Conservation (phyloP, 495 filamentous ascomycete species). For the Annulohypoxylon moriforme region DNA sequence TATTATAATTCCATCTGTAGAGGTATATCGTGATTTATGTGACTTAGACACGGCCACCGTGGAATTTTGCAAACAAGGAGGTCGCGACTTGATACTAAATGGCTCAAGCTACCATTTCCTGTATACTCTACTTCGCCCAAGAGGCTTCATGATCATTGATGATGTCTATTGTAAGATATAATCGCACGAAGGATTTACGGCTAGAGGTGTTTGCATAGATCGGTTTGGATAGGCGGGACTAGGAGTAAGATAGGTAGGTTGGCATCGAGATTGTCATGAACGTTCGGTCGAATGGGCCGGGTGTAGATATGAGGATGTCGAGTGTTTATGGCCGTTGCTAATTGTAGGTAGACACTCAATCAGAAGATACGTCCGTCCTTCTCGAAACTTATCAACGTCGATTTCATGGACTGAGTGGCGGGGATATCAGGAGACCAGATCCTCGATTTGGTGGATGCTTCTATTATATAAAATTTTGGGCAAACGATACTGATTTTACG, state of each 20-base stretch:
- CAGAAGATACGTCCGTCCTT: not conserved
- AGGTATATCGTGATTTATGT: slow-evolving; percentile 7
- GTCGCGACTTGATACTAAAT: slow-evolving; percentile 16
- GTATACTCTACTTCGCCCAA: not conserved
- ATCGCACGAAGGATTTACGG: slow-evolving; percentile 16
- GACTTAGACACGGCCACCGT: slow-evolving; percentile 4
- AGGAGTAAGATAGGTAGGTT: not conserved
- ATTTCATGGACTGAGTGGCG: not conserved
- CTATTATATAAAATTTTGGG: not conserved
- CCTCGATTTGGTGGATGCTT: not conserved
- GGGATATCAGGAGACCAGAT: not conserved
- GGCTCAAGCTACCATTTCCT: not conserved
- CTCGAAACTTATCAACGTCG: not conserved
- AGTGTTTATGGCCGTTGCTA: not conserved
- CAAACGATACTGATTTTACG: not conserved
- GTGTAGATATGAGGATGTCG: too few relatives aligned
- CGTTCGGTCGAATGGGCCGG: not conserved
- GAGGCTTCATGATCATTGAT: slow-evolving; percentile 4
- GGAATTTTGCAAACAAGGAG: slow-evolving; percentile 13
- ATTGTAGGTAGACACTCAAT: not conserved
- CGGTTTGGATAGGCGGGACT: not conserved
- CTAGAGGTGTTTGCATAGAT: not conserved
- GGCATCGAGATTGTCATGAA: not conserved
- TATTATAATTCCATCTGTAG: not conserved
- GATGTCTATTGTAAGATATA: not conserved